Evolutionary conservation across 345 rosid genomes (phyloP).

Genomic region (Jatropha curcas): DNA sequence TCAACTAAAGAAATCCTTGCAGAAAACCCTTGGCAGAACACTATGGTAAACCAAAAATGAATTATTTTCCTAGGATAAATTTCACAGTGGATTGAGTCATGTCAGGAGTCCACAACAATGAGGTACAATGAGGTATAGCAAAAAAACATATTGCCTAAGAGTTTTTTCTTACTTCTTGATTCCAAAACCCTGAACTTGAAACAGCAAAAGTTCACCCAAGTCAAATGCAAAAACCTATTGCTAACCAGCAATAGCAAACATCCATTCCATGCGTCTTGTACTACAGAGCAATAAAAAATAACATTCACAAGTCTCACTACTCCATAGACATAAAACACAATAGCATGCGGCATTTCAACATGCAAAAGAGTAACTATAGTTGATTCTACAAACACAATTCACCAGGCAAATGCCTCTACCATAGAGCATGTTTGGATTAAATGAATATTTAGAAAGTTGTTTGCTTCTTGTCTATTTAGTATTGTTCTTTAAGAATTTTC

Average conservation of each 20-base stretch:
- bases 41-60: not conserved
- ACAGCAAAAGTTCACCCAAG: not conserved
- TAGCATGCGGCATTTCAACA: not conserved
- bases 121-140: no score
- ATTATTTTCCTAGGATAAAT: not conserved
- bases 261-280: not conserved
- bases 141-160: not conserved
- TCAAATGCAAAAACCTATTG: not conserved
- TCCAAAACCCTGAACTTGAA: not conserved
- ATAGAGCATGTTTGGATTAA: no score
- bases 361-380: not conserved
- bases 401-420: not conserved
- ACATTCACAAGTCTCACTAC: not conserved
- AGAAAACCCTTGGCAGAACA: not conserved
- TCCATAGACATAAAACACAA: not conserved
- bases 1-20: not conserved
- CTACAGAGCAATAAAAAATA: not conserved
- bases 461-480: no score
- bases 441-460: no score
- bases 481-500: no score
- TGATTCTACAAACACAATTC: not conserved
- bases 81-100: not conserved
- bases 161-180: not conserved
- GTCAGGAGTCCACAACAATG: no score
- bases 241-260: not conserved